Evolutionary conservation across 1,284 basidiomycete genomes (phyloP), one percentile per base, ranked within the genome.

Genomic region (Flammula alnicola): DNA sequence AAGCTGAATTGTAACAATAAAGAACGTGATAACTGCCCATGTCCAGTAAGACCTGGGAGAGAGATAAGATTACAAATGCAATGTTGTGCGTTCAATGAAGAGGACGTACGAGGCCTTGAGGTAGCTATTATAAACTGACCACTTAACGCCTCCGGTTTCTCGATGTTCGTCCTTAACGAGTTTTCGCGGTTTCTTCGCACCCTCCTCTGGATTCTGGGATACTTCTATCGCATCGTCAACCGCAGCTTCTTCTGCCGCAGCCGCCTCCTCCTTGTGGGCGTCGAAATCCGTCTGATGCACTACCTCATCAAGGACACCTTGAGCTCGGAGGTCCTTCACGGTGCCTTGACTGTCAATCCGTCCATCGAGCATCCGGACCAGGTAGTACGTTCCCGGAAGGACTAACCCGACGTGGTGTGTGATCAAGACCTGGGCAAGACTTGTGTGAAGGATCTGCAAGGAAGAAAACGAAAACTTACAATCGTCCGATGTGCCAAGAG

Each of bases 381-480:
- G 72, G 59, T 88, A 88, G 51, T 83, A 64, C 0, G 86, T 79
- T 1, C 80, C 83, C 0, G 87, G 86, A 16, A 89, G 75, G 14
- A 89, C 84, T 2, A 91, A 74, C 48, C 88, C 84, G 38, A 89
- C 83, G 54, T 91, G 86, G 56, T 91, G 87, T 0, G 88, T 91
- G 11, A 88, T 84, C 6, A 88, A 73, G 37, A 87, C 67, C 82
- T 85, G 52, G 47, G 81, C 14, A 27, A 30, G 14, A 48, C 36
- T 9, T 42, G 14, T 32, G 47, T 20, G 16, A 40, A 12, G 7
- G 23, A 7, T 25, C 33, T 19, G 48, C 12, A 19, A 1, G 40
- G 19, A 44, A 8, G 16, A 22, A 11, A 48, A 14, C 20, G n/a
- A n/a, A 11, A 5, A 69, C 77, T 29, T 68, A 88, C 83, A 40